Evolutionary conservation across 2,329 filamentous ascomycete genomes (phyloP).

Genomic region (Verticillium albo-atrum): DNA sequence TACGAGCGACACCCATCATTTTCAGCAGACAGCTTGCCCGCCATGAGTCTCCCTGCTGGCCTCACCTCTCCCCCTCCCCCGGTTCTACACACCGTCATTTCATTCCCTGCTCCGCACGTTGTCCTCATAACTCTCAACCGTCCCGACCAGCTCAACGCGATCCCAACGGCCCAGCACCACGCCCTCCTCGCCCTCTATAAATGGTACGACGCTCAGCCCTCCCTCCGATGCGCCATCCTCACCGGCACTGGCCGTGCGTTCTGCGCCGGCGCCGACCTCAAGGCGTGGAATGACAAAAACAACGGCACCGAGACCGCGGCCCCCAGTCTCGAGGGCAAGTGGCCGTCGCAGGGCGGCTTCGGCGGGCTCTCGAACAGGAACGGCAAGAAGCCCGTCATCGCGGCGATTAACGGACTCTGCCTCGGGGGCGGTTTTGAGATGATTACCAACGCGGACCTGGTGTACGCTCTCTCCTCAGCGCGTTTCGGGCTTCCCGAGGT

Average conservation of each 20-base stretch:
- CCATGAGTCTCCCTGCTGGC: not conserved
- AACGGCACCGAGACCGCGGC: not conserved
- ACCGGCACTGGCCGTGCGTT: conserved; percentile 62
- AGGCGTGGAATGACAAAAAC: conserved; percentile 53
- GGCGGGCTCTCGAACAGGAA: conserved; percentile 51
- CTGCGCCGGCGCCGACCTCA: conserved; percentile 64
- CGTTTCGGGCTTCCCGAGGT: conserved; percentile 69
- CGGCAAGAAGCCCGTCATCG: conserved; percentile 72
- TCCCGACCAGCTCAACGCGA: conserved; percentile 53
- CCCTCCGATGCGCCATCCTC: conserved; percentile 57
- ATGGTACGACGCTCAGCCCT: conserved; percentile 60
- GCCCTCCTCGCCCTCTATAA: conserved; percentile 38
- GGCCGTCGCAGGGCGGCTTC: conserved; percentile 7
- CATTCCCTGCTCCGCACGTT: conserved; percentile 49
- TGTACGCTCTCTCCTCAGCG: conserved; percentile 56
- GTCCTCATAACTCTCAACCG: conserved; percentile 58
- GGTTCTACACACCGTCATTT: conserved; percentile 35
- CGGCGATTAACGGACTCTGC: conserved; percentile 71
- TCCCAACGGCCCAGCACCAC: conserved; percentile 43
- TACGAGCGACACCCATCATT: too few relatives aligned
- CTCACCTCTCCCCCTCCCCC: conserved; percentile 23
- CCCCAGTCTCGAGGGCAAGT: conserved; percentile 3
- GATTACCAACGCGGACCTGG: conserved; percentile 67
- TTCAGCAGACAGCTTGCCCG: too few relatives aligned
- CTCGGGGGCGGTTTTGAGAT: conserved; percentile 77